phyloP scores from a whole-genome alignment of 441 rosid species.

The Syzygium syzygioides region DNA sequence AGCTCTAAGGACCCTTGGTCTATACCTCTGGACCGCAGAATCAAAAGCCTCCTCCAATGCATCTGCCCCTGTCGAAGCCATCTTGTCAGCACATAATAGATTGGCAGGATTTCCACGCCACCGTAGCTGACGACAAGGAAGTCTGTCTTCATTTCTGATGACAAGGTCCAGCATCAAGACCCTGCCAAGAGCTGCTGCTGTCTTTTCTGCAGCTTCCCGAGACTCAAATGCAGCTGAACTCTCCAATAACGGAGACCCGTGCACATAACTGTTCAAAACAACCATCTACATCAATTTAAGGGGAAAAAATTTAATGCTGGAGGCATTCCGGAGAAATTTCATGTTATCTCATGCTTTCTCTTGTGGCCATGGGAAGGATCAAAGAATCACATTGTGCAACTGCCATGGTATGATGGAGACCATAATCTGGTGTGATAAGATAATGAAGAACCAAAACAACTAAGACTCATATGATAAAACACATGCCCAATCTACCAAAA shows the following conservation, averaged over 20 bases:
- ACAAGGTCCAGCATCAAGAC: conserved; percentile 91
- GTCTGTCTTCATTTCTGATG: conserved; percentile 95
- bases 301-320: neutral
- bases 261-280: conserved; percentile 69
- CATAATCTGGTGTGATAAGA: neutral
- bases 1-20: conserved; percentile 74
- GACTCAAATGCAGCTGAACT: conserved; percentile 73
- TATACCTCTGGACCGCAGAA: conserved; percentile 68
- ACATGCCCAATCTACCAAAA: neutral
- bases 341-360: neutral
- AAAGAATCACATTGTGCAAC: neutral
- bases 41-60: conserved; percentile 67
- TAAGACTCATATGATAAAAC: neutral
- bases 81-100: conserved; percentile 77
- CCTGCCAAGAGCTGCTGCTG: conserved; percentile 89
- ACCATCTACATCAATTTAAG: neutral
- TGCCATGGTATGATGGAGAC: neutral
- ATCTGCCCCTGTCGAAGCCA: conserved; percentile 34
- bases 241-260: conserved; percentile 92
- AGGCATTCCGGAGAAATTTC: neutral
- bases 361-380: neutral
- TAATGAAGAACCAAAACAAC: neutral
- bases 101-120: conserved; percentile 99
- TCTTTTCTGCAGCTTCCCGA: conserved; percentile 60
- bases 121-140: conserved; percentile 88